Percentiles rank a stretch among this genome's conserved stretches.
These are phyloP conservation scores for Oenanthe javanica DNA, from an alignment of 140 eudicot genomes.

Conservation along the genomic window DNA sequence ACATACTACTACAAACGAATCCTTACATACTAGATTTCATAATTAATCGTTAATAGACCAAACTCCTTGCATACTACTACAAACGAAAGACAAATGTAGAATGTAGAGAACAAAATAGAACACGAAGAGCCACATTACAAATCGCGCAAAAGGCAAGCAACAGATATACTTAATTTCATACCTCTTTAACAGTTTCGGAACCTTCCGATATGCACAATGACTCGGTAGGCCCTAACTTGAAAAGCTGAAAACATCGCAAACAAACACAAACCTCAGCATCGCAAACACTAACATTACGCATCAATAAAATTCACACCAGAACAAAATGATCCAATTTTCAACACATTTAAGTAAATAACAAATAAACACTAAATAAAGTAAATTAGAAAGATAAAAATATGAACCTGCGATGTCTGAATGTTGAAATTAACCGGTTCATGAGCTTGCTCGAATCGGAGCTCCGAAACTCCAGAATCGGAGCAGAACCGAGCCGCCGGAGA, in stretches of 20 bases:
- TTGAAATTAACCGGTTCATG: slow-evolving; percentile 19
- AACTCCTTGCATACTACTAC: neutral
- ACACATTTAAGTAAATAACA: neutral
- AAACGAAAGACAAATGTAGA: neutral
- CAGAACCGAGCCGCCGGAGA: slow-evolving; percentile 27
- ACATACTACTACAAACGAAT: neutral
- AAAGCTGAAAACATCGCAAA: slow-evolving; percentile 32
- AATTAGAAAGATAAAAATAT: neutral
- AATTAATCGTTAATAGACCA: neutral
- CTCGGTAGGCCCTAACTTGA: slow-evolving; percentile 43
- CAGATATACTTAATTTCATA: slow-evolving; percentile 6
- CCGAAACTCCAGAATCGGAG: slow-evolving; percentile 16
- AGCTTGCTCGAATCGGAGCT: slow-evolving; percentile 23
- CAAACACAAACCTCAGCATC: slow-evolving; percentile 3
- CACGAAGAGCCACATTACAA: neutral
- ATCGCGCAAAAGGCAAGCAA: neutral
- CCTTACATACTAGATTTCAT: too few species aligned
- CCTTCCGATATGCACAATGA: slow-evolving; percentile 51
- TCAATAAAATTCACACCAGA: neutral
- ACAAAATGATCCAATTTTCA: neutral
- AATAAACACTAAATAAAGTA: neutral
- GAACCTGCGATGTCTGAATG: slow-evolving; percentile 18
- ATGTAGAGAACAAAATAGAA: neutral
- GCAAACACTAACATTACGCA: neutral
- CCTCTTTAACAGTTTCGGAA: slow-evolving; percentile 49